phyloP scores from a whole-genome alignment of 345 rosid genomes.

The Lepidium africanum region DNA sequence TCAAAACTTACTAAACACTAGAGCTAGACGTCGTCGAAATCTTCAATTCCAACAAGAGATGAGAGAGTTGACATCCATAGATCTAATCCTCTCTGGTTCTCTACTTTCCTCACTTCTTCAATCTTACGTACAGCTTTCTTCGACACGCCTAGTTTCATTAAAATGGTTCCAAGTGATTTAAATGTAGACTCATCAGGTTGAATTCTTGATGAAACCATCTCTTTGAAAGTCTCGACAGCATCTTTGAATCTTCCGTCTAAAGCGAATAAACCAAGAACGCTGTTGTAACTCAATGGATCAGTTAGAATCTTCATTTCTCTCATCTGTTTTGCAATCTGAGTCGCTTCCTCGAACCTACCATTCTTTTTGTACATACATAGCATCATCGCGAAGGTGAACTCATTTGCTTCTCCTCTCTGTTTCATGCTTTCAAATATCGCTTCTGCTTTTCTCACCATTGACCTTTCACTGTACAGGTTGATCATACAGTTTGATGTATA shows the following conservation, averaged over 20 bases:
- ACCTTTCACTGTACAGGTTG: slow-evolving; percentile 64
- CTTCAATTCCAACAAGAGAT: slow-evolving; percentile 34
- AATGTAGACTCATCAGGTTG: slow-evolving; percentile 54
- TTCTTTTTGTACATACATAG: slow-evolving; percentile 72
- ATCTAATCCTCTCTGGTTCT: slow-evolving; percentile 39
- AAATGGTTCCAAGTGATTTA: slow-evolving; percentile 54
- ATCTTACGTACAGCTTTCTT: slow-evolving; percentile 50
- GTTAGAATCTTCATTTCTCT: slow-evolving; percentile 48
- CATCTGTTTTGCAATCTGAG: slow-evolving; percentile 59
- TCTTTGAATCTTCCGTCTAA: slow-evolving; percentile 69
- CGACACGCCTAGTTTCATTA: slow-evolving; percentile 61
- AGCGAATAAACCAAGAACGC: slow-evolving; percentile 53
- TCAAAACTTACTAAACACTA: neutral
- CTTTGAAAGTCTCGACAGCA: slow-evolving; percentile 48
- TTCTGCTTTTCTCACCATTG: slow-evolving; percentile 62
- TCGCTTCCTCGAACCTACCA: slow-evolving; percentile 65
- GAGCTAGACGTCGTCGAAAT: neutral
- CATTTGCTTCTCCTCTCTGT: slow-evolving; percentile 58
- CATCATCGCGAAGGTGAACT: slow-evolving; percentile 82
- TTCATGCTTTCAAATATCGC: slow-evolving; percentile 56
- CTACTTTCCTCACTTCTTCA: slow-evolving; percentile 42
- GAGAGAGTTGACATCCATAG: slow-evolving; percentile 54
- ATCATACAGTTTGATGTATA: slow-evolving; percentile 81
- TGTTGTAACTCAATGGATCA: slow-evolving; percentile 63
- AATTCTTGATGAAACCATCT: slow-evolving; percentile 53